Conservation (phyloP, 768 basidiomycete genomes). For the Lactarius indigo region DNA sequence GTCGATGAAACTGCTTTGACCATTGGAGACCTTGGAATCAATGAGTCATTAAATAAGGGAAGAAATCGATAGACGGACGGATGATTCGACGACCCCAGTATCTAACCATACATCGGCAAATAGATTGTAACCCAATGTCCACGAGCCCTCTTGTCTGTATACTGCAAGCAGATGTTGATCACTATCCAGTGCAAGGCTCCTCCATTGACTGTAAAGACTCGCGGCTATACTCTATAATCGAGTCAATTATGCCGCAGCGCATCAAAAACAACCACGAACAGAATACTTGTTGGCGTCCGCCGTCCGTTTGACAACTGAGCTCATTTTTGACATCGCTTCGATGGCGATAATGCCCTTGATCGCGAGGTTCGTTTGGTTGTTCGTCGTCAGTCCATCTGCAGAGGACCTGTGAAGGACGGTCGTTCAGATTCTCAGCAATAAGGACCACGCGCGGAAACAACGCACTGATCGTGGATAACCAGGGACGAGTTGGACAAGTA, state of each 20-base stretch:
- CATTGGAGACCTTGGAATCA: slow-evolving; percentile 40
- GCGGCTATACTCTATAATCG: not conserved
- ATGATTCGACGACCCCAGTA: not conserved
- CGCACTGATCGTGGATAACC: not conserved
- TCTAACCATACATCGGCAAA: not conserved
- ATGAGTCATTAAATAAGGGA: too few species aligned
- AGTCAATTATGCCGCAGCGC: not conserved
- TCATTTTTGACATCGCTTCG: not conserved
- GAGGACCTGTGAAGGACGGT: not conserved
- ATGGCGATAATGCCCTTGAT: not conserved
- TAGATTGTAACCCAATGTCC: not conserved
- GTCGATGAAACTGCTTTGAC: slow-evolving; percentile 51
- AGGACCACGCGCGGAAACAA: not conserved
- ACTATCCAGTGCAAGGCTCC: not conserved
- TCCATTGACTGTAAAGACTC: not conserved
- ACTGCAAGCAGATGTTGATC: not conserved
- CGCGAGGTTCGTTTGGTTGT: not conserved
- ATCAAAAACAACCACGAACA: not conserved
- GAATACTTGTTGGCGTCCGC: not conserved
- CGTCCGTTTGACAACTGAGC: not conserved
- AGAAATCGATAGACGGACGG: not conserved
- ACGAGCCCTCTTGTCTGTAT: not conserved
- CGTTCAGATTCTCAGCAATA: not conserved
- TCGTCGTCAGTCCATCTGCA: not conserved
- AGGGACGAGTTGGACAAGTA: not conserved